Evolutionary conservation across 2,329 filamentous ascomycete genomes (phyloP).

Genomic region (Penicillium sp.): DNA sequence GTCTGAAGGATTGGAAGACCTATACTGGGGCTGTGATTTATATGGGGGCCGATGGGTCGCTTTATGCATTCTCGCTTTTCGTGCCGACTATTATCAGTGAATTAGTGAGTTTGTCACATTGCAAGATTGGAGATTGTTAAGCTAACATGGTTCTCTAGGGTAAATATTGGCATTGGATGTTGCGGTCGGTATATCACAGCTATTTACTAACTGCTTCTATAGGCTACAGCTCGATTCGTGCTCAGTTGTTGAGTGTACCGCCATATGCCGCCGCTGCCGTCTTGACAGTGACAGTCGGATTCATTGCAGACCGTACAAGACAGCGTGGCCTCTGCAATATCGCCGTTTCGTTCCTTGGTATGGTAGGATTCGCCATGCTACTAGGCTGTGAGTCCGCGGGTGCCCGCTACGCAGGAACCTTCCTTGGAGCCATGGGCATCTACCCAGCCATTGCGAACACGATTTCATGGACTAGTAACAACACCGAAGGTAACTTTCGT

Average conservation of each 20-base stretch:
- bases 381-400: slow-evolving; percentile 60
- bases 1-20: slow-evolving; percentile 80
- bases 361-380: slow-evolving; percentile 77
- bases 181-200: background rate
- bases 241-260: slow-evolving; percentile 72
- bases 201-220: slow-evolving; percentile 16
- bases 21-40: slow-evolving; percentile 73
- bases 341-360: slow-evolving; percentile 63
- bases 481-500: slow-evolving; percentile 58
- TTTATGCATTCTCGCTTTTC: slow-evolving; percentile 53
- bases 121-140: background rate
- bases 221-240: slow-evolving; percentile 59
- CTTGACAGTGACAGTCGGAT: slow-evolving; percentile 68
- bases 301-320: slow-evolving; percentile 70
- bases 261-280: slow-evolving; percentile 71
- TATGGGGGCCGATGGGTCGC: slow-evolving; percentile 69
- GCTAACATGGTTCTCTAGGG: background rate
- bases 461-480: slow-evolving; percentile 85
- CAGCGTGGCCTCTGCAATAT: slow-evolving; percentile 81
- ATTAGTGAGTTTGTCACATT: slow-evolving; percentile 34
- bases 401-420: slow-evolving; percentile 79
- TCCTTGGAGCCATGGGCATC: slow-evolving; percentile 81
- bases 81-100: slow-evolving; percentile 73
- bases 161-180: background rate
- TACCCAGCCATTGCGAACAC: slow-evolving; percentile 86